phyloP scores from a whole-genome alignment of 148 eudicot genomes.

The Chenopodium quinoa region DNA sequence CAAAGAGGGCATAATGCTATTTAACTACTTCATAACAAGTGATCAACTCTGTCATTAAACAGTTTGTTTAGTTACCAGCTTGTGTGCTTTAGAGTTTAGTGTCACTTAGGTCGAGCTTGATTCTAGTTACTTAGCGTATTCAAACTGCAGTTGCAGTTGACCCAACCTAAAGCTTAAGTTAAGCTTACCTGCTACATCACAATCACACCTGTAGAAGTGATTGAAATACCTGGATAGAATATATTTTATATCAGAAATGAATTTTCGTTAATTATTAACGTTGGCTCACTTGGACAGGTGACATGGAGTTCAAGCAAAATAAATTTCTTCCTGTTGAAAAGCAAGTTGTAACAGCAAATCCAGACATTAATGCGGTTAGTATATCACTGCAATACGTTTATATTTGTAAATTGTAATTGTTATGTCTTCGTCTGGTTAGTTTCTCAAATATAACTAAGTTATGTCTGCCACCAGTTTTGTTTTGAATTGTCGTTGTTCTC shows the following conservation, averaged over 20 bases:
- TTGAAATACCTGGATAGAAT: background rate
- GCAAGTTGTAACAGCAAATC: conserved; percentile 93
- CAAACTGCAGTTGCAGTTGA: background rate
- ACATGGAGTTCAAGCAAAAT: conserved; percentile 98
- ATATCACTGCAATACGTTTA: conserved; percentile 6
- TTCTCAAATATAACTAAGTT: background rate
- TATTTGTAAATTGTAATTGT: background rate
- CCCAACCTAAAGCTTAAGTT: background rate
- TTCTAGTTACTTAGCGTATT: background rate
- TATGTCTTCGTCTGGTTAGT: background rate
- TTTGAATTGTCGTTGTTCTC: background rate
- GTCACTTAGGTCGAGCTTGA: background rate
- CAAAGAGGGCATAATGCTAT: too few species aligned
- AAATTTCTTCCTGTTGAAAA: conserved; percentile 87
- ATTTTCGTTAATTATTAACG: background rate
- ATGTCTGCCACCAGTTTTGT: background rate
- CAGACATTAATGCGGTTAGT: conserved; percentile 81
- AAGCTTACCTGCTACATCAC: background rate
- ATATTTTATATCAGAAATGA: background rate
- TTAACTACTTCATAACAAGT: background rate
- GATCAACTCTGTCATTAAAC: background rate
- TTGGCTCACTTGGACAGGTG: conserved; percentile 52
- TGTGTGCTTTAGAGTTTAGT: background rate
- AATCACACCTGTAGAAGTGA: background rate
- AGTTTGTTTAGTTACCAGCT: background rate